A percentile compares a stretch with the other conserved stretches of the same genome.
Evolutionary conservation across 2,329 filamentous ascomycete species (phyloP).

Genomic region (Triangularia verruculosa): DNA sequence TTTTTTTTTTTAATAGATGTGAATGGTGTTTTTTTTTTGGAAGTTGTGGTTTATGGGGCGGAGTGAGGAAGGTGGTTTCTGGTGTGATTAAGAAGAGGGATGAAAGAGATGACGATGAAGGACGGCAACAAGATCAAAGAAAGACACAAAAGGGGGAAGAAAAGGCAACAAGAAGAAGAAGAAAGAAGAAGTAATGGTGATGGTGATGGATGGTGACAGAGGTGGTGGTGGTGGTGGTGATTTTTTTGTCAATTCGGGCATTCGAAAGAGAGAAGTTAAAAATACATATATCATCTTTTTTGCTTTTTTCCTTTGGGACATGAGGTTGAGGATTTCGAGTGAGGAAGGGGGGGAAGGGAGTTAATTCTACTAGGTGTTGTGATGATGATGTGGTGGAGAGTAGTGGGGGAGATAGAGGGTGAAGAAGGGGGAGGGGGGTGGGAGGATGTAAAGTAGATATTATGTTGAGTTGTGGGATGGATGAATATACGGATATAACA

Average conservation of each 20-base stretch:
- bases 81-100: not conserved
- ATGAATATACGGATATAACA: not conserved
- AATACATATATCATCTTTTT: not conserved
- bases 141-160: not conserved
- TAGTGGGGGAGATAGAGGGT: no score
- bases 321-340: not conserved
- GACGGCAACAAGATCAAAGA: not conserved
- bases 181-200: not conserved
- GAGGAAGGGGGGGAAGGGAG: not conserved
- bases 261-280: not conserved
- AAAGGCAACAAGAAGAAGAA: not conserved
- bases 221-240: not conserved
- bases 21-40: not conserved
- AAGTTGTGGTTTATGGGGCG: no score
- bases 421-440: not conserved
- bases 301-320: not conserved
- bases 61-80: not conserved
- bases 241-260: not conserved
- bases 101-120: conserved; percentile 1
- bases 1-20: not conserved
- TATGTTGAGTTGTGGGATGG: not conserved
- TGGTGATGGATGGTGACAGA: not conserved
- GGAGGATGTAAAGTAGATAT: not conserved
- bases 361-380: not conserved
- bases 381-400: not conserved